Base-by-base conservation (phyloP, 2,329 filamentous ascomycete genomes). In the Ophiobolus disseminans region DNA sequence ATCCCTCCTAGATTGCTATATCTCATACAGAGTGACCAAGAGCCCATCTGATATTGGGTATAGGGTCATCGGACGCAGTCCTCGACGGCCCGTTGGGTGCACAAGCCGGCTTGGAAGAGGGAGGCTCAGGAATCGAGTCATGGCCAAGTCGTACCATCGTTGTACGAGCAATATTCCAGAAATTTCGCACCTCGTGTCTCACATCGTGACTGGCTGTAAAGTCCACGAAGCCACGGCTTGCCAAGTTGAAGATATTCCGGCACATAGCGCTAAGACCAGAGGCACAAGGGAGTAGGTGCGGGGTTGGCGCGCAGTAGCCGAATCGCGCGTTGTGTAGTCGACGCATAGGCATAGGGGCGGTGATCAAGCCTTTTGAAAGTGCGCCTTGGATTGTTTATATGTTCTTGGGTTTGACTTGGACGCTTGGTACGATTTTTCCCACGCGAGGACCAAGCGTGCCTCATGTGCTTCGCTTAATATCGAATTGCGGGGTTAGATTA, bases 371-470 rank as follows among this genome's bases (percentile, higher is more conserved):
- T 57, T 51, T 5, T 48, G 46, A 34, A 43, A 37, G 41, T 19
- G 35, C 39, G 43, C 38, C 57, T 62, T 58, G 51, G 44, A 21
- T 49, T 48, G 28, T 58, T 57, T 60, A 60, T 55, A 53, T 57
- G 20, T 25, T 45, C 57, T 58, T 62, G 51, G 53, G 40, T 37
- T 22, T 32, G 31, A 19, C 42, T 50, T 39, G 23, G 45, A 36
- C 25, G 25, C 53, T 53, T 57, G 50, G 45, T 47, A 21, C 42
- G 40, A 28, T 35, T 16, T 22, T 36, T 31, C 25, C 25, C 34
- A n/a, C 10, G 40, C 41, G 40, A 7, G 42, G 47, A 44, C 38
- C 46, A 49, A 49, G 53, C 36, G 43, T n/a, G 22, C 19, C 20
- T 14, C 14, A 39, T 53, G 35, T 46, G 48, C 47, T 44, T 52